Percentiles rank a stretch among this genome's conserved stretches.
Conservation (phyloP, 768 basidiomycete genomes). For the Terana coerulea region DNA sequence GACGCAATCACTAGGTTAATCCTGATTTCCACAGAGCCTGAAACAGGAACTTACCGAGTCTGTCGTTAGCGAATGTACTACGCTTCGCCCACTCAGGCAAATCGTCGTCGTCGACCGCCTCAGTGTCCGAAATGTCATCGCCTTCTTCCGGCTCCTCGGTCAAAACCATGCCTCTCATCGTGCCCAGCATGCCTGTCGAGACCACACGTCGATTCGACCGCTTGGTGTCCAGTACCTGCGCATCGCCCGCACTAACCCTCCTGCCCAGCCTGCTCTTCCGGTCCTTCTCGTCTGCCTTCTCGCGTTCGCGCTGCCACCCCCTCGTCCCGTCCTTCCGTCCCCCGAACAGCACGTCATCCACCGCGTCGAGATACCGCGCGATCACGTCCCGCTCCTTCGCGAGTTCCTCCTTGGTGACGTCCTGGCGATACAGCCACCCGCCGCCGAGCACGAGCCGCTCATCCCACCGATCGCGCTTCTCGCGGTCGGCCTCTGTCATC, state of each 20-base stretch:
- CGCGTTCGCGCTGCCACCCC: conserved; percentile 46
- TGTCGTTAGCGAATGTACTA: conserved; percentile 44
- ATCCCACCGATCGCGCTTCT: conserved; percentile 76
- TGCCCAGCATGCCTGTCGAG: conserved; percentile 55
- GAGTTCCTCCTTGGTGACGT: conserved; percentile 51
- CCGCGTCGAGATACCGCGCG: conserved; percentile 63
- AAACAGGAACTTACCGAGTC: conserved; percentile 36
- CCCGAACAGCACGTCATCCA: conserved; percentile 76
- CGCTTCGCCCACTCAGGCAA: conserved; percentile 78
- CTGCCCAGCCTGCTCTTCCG: conserved; percentile 38
- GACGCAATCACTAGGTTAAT: conserved; percentile 9
- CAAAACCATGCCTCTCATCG: conserved; percentile 44
- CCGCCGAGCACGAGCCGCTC: conserved; percentile 75
- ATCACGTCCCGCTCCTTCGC: conserved; percentile 56
- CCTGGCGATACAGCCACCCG: conserved; percentile 79
- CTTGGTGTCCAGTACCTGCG: conserved; percentile 11
- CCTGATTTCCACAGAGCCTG: not conserved
- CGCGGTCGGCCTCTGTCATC: conserved; percentile 44
- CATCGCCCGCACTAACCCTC: conserved; percentile 46
- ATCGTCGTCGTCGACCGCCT: conserved; percentile 61
- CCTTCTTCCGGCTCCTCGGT: conserved; percentile 57
- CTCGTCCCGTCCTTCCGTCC: conserved; percentile 45
- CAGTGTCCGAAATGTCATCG: conserved; percentile 44
- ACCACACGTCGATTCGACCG: conserved; percentile 45
- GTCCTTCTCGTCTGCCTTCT: conserved; percentile 37